Evolutionary conservation across 257 asterid species (phyloP), one percentile per base, ranked within the genome.

Genomic region (Solanum sitiens): DNA sequence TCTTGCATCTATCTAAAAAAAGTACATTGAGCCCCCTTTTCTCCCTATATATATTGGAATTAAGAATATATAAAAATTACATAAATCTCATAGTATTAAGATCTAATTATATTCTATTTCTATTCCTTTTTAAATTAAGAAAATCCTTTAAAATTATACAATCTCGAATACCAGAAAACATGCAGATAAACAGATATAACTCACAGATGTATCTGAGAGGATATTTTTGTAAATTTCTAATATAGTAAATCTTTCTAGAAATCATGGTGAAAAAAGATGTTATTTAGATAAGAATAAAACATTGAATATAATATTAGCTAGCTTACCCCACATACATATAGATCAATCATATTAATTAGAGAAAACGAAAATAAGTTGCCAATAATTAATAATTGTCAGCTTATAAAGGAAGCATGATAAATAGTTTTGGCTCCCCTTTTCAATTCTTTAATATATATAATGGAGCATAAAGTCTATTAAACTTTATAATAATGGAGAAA

Each of bases 391-490:
- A 90, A 74, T 87, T 87, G 70, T 80, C 68, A 30, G 68, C 86
- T 84, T 88, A 63, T 72, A 72, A 74, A 72, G 86, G 85, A 90
- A 90, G 89, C 88, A 87, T 88, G 89, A 74, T 87, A 92, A 91
- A 91, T 91, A 84, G 90, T 92, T 85, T 85, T 89, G 88, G 90
- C 88, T 87, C 75, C 90, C 67, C 90, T 94, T 91, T 90, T 86
- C 89, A 86, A 83, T 88, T 90, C 88, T 88, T 85, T 84, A 87
- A 83, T 56, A 35, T 35, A 35, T 35, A 30, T 16, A 80, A 30
- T 16, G 44, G 67, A 73, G 56, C 91, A 91, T 83, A 53, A 79
- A 88, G 32, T 87, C 7, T 86, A 37, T 84, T 30, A 83, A 40
- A 72, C 72, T 86, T 86, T 70, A 21, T 71, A 71, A 61, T 39